Evolutionary conservation across 208 protist species (phyloP), one percentile per base, ranked within the genome.

Genomic region (Blastocrithidia nonstop): DNA sequence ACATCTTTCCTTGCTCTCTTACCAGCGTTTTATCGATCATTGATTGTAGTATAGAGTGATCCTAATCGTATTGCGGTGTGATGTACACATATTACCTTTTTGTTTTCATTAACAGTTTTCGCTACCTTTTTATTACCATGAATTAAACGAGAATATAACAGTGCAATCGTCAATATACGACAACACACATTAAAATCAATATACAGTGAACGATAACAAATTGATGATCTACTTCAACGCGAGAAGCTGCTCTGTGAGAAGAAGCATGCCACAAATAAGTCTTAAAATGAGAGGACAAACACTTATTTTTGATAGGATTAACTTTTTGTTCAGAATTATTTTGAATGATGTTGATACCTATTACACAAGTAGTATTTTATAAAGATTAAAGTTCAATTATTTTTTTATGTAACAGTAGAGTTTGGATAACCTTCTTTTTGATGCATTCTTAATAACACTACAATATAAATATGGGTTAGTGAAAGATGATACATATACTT

Each of bases 1-100:
- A 36, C 25, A 6, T 50, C 71, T 1, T 23, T 76, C 13, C n/a
- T 61, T 11, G 23, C 61, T 24, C 73, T 75, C 38, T 51, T 76
- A 20, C 53, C 66, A 13, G 54, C 38, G 45, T 64, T 81, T 25
- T 76, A 76, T 36, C 45, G 72, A 32, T 62, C 71, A 9, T 39
- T 68, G 33, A 29, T 58, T n/a, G 47, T 81, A 17, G 41, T 50
- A 19, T 62, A 57, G 8, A 52, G 59, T 24, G 71, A 74, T 45
- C 58, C 68, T 4, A 56, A 68, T 32, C 61, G 60, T 21, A 45
- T 24, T 35, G 42, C 59, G 40, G 32, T 70, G 42, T 72, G 61
- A 57, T 23, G 54, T 5, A 72, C 68, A 9, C 66, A 75, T 37
- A 45, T 36, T 21, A 52, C 50, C 15, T 68, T 80, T 26, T 25